Percentiles rank a stretch among this genome's conserved stretches.
These are phyloP conservation scores for Macrocybe sp. DNA, from an alignment of 1,284 basidiomycete species.

Conservation along the genomic window DNA sequence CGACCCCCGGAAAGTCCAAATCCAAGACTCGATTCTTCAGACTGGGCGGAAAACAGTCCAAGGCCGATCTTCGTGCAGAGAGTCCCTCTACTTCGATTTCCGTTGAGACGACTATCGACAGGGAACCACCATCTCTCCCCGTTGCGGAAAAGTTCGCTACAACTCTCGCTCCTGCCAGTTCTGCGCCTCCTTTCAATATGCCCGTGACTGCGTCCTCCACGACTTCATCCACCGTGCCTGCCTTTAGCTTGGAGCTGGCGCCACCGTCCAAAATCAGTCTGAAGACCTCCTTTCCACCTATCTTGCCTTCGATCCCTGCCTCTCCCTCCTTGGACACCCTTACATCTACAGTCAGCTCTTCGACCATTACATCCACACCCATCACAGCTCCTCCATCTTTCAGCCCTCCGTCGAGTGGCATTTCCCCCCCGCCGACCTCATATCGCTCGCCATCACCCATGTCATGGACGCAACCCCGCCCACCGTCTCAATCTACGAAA, in stretches of 20 bases:
- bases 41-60: slow-evolving; percentile 28
- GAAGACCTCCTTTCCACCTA: too few relatives aligned
- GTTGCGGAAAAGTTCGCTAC: slow-evolving; percentile 50
- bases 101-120: slow-evolving; percentile 23
- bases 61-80: slow-evolving; percentile 23
- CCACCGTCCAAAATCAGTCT: too few relatives aligned
- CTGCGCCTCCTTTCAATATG: slow-evolving; percentile 6
- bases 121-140: slow-evolving; percentile 34
- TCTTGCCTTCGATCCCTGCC: background rate
- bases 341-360: background rate
- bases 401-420: background rate
- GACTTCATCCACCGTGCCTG: background rate
- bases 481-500: too few relatives aligned
- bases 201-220: slow-evolving; percentile 2
- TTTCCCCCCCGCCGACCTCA: too few relatives aligned
- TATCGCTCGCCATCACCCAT: too few relatives aligned
- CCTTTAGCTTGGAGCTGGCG: too few relatives aligned
- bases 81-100: slow-evolving; percentile 25
- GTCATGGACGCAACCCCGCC: too few relatives aligned
- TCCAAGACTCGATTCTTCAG: slow-evolving; percentile 31
- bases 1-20: slow-evolving; percentile 20
- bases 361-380: background rate
- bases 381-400: background rate
- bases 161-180: slow-evolving; percentile 17
- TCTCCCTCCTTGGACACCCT: background rate